These are phyloP conservation scores for Megacollybia marginata DNA, from an alignment of 768 basidiomycete species.

Conservation along the genomic window DNA sequence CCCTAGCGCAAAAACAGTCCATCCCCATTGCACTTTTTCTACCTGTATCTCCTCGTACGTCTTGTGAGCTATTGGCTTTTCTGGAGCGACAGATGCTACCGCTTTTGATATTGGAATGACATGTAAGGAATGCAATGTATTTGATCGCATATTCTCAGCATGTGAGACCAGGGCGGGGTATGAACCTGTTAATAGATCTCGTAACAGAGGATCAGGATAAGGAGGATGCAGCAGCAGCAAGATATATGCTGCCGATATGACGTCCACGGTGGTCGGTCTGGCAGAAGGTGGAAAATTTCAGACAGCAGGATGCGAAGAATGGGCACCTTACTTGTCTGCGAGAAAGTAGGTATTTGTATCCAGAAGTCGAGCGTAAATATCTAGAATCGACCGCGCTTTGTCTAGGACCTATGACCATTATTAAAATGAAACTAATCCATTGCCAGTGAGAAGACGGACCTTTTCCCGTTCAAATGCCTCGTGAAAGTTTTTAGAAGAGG, in stretches of 20 bases:
- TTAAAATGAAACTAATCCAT: neutral
- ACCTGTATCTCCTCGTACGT: neutral
- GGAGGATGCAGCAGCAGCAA: conserved; percentile 51
- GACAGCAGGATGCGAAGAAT: neutral
- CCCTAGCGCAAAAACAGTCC: neutral
- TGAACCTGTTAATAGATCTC: conserved; percentile 43
- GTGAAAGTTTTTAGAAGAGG: conserved; percentile 29
- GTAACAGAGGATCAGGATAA: conserved; percentile 54
- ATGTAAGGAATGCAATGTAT: neutral
- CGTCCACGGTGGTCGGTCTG: conserved; percentile 60
- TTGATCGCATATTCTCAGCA: conserved; percentile 37
- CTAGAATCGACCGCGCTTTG: conserved; percentile 49
- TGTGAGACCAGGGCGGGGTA: conserved; percentile 55
- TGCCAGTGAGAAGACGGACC: conserved; percentile 25
- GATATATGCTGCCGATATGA: conserved; percentile 61
- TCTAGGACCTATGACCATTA: conserved; percentile 41
- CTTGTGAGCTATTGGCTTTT: neutral
- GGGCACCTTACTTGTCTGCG: conserved; percentile 36
- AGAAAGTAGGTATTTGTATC: conserved; percentile 44
- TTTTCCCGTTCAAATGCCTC: conserved; percentile 60
- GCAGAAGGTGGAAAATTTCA: neutral
- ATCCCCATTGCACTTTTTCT: neutral
- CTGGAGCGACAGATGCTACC: neutral
- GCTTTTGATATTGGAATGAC: neutral
- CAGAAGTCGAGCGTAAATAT: conserved; percentile 52